phyloP scores from a whole-genome alignment of 805 yeast genomes.

The Ogataea pignaliae region DNA sequence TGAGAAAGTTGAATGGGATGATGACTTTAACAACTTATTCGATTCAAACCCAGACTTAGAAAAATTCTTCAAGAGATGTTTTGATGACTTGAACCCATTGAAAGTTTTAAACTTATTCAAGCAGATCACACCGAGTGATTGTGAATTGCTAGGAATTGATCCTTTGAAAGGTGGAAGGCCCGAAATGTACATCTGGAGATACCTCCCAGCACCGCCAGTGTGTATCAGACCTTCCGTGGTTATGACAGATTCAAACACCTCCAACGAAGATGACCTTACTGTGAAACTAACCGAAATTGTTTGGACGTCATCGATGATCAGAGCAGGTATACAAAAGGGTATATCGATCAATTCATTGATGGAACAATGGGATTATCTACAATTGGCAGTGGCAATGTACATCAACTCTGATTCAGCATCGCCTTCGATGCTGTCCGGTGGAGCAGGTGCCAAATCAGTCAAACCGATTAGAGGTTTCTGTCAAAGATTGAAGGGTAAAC shows the following conservation, averaged over 20 bases:
- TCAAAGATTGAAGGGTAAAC: slow-evolving; percentile 96
- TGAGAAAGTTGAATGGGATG: slow-evolving; percentile 84
- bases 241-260: slow-evolving; percentile 83
- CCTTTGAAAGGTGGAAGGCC: slow-evolving; percentile 88
- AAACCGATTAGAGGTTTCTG: slow-evolving; percentile 93
- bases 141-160: slow-evolving; percentile 89
- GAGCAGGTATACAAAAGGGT: slow-evolving; percentile 94
- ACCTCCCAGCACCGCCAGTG: slow-evolving; percentile 97
- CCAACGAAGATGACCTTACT: slow-evolving; percentile 96
- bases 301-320: slow-evolving; percentile 91
- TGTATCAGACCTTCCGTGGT: slow-evolving; percentile 96
- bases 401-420: slow-evolving; percentile 93
- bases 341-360: slow-evolving; percentile 86
- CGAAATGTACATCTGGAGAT: slow-evolving; percentile 95
- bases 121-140: slow-evolving; percentile 79
- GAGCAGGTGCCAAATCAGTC: slow-evolving; percentile 47
- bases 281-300: slow-evolving; percentile 94
- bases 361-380: slow-evolving; percentile 99
- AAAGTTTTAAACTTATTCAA: slow-evolving; percentile 84
- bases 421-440: slow-evolving; percentile 71
- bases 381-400: slow-evolving; percentile 93
- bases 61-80: slow-evolving; percentile 76
- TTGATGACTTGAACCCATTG: slow-evolving; percentile 92
- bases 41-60: slow-evolving; percentile 82
- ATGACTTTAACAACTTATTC: slow-evolving; percentile 74